These are phyloP conservation scores for Graphilbum fragrans DNA, from an alignment of 2,329 filamentous ascomycete species.

Conservation along the genomic window DNA sequence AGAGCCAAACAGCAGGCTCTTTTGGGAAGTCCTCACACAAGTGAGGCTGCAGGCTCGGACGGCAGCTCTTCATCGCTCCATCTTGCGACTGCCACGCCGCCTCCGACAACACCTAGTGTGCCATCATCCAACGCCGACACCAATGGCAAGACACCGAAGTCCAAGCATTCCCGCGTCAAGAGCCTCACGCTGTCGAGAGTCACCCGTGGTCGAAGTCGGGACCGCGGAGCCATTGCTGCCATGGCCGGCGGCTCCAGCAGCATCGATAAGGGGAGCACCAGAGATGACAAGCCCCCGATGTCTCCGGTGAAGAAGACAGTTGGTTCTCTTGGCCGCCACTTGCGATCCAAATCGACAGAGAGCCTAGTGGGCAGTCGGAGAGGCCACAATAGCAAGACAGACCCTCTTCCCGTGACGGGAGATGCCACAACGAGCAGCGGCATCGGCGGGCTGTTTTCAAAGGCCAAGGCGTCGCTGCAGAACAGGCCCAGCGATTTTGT, in stretches of 20 bases:
- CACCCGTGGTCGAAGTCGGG: conserved; percentile 17
- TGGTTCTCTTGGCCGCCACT: conserved; percentile 47
- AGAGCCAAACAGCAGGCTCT: conserved; percentile 25
- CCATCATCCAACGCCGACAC: conserved; percentile 6
- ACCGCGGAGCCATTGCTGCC: not conserved
- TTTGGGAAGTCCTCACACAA: not conserved
- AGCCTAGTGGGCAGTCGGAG: conserved; percentile 50
- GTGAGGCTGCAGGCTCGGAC: not conserved
- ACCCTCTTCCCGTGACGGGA: conserved; percentile 11
- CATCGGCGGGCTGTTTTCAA: conserved; percentile 37
- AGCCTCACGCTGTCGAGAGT: conserved; percentile 67
- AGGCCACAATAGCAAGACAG: conserved; percentile 21
- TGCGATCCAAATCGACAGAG: conserved; percentile 61
- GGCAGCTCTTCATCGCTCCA: not conserved
- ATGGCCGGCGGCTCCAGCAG: not conserved
- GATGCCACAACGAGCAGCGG: conserved; percentile 19
- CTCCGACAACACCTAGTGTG: not conserved
- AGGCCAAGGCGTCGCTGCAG: conserved; percentile 61
- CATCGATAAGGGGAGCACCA: not conserved
- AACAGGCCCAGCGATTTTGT: conserved; percentile 77
- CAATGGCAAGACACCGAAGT: conserved; percentile 31
- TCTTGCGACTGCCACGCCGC: conserved; percentile 15
- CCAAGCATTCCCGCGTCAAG: conserved; percentile 52
- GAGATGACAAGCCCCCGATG: conserved; percentile 41
- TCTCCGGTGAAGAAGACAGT: conserved; percentile 65